These are phyloP conservation scores for Setaria viridis DNA, from an alignment of 202 grass and related monocot genomes.

Conservation along the genomic window DNA sequence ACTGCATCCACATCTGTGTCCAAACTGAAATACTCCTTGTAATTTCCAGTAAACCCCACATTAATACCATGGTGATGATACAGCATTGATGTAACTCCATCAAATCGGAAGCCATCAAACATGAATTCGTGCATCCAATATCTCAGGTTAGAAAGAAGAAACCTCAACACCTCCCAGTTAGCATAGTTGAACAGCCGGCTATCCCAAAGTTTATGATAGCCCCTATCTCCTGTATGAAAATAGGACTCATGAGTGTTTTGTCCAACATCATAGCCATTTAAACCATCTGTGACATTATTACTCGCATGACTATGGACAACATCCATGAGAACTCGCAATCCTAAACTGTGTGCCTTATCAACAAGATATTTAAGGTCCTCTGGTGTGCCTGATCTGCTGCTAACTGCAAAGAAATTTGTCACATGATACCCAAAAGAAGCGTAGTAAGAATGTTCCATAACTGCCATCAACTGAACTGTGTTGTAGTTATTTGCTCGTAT, in stretches of 20 bases:
- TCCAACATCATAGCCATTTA: conserved; percentile 97
- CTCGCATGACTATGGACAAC: conserved; percentile 93
- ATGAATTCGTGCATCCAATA: conserved; percentile 94
- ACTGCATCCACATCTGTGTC: conserved; percentile 88
- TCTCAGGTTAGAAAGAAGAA: conserved; percentile 95
- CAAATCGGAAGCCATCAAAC: conserved; percentile 96
- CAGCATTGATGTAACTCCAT: conserved; percentile 93
- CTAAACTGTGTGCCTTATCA: conserved; percentile 95
- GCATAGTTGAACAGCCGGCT: conserved; percentile 91
- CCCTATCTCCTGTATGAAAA: conserved; percentile 86
- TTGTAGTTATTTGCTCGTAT: conserved; percentile 94
- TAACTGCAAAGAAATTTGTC: conserved; percentile 95
- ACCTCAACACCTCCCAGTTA: conserved; percentile 95
- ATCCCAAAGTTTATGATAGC: conserved; percentile 96
- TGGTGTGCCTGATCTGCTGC: conserved; percentile 92
- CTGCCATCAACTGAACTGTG: conserved; percentile 91
- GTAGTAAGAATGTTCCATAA: conserved; percentile 99
- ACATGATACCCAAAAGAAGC: conserved; percentile 98
- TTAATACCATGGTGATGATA: conserved; percentile 98
- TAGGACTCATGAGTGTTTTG: conserved; percentile 80
- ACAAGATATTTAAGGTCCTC: conserved; percentile 97
- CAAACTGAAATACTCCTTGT: conserved; percentile 83
- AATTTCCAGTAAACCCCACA: conserved; percentile 76
- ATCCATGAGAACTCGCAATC: conserved; percentile 90
- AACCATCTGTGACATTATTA: conserved; percentile 82